Evolutionary conservation across 2,329 filamentous ascomycete genomes (phyloP).

Genomic region (Cylindrodendrum hubeiense): DNA sequence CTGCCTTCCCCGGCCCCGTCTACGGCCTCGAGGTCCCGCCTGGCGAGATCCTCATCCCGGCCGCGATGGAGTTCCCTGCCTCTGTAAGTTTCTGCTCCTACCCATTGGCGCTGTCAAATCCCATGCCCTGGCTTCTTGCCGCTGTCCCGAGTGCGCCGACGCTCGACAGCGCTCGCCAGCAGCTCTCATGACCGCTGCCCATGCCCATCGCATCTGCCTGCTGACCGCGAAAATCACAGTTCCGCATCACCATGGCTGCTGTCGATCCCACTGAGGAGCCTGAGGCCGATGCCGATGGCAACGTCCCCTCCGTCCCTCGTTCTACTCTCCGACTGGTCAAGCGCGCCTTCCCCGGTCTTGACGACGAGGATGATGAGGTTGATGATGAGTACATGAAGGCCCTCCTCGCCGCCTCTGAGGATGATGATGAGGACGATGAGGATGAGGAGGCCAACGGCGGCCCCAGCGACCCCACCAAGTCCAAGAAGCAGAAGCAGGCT

Average conservation of each 20-base stretch:
- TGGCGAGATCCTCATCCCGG: slow-evolving; percentile 85
- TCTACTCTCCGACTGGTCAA: slow-evolving; percentile 94
- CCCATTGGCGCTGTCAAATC: background rate
- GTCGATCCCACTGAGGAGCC: slow-evolving; percentile 88
- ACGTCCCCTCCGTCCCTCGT: slow-evolving; percentile 73
- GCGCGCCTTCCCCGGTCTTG: slow-evolving; percentile 70
- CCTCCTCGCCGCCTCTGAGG: slow-evolving; percentile 62
- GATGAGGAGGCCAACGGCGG: slow-evolving; percentile 81
- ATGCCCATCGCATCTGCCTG: background rate
- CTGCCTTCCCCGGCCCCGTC: slow-evolving; percentile 78
- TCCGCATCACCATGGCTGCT: slow-evolving; percentile 98
- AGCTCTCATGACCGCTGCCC: background rate
- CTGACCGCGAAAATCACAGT: slow-evolving; percentile 65
- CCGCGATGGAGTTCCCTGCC: slow-evolving; percentile 82
- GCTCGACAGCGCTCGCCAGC: background rate
- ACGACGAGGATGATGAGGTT: slow-evolving; percentile 72
- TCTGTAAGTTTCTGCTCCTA: slow-evolving; percentile 72
- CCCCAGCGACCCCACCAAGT: slow-evolving; percentile 91
- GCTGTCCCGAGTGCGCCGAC: slow-evolving; percentile 6
- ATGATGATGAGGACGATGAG: slow-evolving; percentile 67
- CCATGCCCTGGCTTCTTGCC: background rate
- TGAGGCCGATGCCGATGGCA: slow-evolving; percentile 73
- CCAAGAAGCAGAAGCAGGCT: slow-evolving; percentile 85
- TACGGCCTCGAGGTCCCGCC: slow-evolving; percentile 94
- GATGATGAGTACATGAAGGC: slow-evolving; percentile 74